Evolutionary conservation across 2,329 filamentous ascomycete species (phyloP).

Genomic region (Albophoma yamanashiensis): DNA sequence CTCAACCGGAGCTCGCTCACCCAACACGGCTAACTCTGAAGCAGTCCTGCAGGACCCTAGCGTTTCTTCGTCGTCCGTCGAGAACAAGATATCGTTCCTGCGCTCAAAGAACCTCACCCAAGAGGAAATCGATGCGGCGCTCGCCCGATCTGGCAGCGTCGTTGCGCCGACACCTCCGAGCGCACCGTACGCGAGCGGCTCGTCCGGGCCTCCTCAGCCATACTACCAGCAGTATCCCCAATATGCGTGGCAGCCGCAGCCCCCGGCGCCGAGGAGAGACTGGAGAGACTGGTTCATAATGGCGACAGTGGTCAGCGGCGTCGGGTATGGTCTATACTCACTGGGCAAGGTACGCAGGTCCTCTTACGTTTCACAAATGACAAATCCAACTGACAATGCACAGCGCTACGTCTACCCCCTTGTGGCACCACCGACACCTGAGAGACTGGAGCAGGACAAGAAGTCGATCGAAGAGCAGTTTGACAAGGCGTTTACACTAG

Average conservation of each 20-base stretch:
- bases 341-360: constrained; percentile 62
- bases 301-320: constrained; percentile 86
- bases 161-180: constrained; percentile 29
- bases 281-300: constrained; percentile 99
- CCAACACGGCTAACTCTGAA: constrained; percentile 4
- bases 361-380: background rate
- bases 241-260: constrained; percentile 47
- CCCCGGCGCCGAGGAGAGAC: constrained; percentile 64
- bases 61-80: constrained; percentile 78
- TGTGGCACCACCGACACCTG: constrained; percentile 85
- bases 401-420: constrained; percentile 86
- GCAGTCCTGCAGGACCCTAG: constrained; percentile 89
- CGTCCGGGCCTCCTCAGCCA: constrained; percentile 29
- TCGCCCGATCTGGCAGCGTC: constrained; percentile 56
- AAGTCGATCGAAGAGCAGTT: constrained; percentile 87
- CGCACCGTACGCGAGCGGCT: constrained; percentile 31
- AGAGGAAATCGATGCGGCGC: constrained; percentile 81
- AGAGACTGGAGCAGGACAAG: constrained; percentile 91
- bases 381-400: background rate
- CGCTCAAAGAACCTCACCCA: constrained; percentile 95
- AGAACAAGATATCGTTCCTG: constrained; percentile 86
- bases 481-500: constrained; percentile 77
- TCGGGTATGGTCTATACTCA: constrained; percentile 80
- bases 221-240: constrained; percentile 39
- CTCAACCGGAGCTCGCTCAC: constrained; percentile 4